phyloP scores from a whole-genome alignment of 1,139 yeast species.

The Debaryomyces sp. region DNA sequence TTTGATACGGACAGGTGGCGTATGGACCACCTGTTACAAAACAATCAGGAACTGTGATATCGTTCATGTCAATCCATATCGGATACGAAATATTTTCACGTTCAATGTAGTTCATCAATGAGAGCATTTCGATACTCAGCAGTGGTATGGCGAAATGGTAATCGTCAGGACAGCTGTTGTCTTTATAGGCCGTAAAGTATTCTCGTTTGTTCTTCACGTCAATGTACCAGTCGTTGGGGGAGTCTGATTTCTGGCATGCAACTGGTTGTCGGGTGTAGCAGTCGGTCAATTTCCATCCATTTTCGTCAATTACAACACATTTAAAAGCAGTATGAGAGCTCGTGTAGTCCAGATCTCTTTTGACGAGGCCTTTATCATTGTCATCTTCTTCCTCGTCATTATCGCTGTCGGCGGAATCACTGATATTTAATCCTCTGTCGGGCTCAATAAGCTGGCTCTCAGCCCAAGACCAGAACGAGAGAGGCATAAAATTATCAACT shows the following conservation, averaged over 20 bases:
- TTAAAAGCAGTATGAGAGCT: conserved; percentile 41
- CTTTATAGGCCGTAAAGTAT: conserved; percentile 55
- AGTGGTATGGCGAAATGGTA: conserved; percentile 60
- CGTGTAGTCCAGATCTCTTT: background rate
- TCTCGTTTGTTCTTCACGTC: conserved; percentile 28
- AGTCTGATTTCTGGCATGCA: conserved; percentile 54
- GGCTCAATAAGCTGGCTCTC: conserved; percentile 48
- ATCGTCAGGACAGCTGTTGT: conserved; percentile 51
- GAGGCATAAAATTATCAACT: conserved; percentile 28
- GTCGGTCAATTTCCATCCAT: conserved; percentile 62
- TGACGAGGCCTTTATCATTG: conserved; percentile 2
- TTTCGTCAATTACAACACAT: conserved; percentile 58
- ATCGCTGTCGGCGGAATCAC: background rate
- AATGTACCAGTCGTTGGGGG: conserved; percentile 53
- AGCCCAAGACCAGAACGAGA: conserved; percentile 73
- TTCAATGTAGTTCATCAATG: conserved; percentile 29
- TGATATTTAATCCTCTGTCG: conserved; percentile 4
- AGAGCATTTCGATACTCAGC: conserved; percentile 40
- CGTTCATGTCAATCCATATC: conserved; percentile 85
- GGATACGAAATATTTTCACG: conserved; percentile 26
- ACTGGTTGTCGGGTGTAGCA: conserved; percentile 59
- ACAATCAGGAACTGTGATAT: conserved; percentile 71
- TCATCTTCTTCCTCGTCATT: background rate
- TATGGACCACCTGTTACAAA: conserved; percentile 87
- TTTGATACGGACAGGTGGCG: conserved; percentile 77